Conservation (phyloP, 495 filamentous ascomycete genomes). For the Penicillium herquei region DNA sequence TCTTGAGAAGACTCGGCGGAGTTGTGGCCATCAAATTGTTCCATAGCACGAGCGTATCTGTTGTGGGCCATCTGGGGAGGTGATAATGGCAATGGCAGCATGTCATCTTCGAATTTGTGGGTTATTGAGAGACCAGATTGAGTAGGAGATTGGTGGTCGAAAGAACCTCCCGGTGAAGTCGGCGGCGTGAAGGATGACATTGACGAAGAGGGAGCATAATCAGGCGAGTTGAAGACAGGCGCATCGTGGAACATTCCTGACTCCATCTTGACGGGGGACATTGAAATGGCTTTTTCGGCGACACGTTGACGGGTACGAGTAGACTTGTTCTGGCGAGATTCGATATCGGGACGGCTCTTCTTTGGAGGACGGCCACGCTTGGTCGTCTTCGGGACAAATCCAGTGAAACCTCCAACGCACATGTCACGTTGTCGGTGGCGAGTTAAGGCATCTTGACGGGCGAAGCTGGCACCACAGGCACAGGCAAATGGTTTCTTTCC, state of each 20-base stretch:
- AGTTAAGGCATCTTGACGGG: conserved; percentile 90
- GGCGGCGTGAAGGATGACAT: conserved; percentile 50
- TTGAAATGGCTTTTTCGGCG: conserved; percentile 37
- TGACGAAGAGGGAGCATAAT: conserved; percentile 40
- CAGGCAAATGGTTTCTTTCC: conserved; percentile 91
- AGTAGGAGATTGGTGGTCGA: conserved; percentile 46
- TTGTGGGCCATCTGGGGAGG: conserved; percentile 27
- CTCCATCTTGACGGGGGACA: conserved; percentile 25
- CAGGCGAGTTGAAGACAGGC: conserved; percentile 38
- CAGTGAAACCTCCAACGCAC: conserved; percentile 90
- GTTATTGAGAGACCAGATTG: conserved; percentile 46
- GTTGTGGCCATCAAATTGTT: conserved; percentile 19
- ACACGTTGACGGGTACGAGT: conserved; percentile 47
- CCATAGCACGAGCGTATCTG: conserved; percentile 25
- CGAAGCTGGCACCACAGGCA: conserved; percentile 85
- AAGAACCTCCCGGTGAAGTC: conserved; percentile 42
- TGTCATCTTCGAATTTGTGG: conserved; percentile 40
- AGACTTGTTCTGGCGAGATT: conserved; percentile 65
- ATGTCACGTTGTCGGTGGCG: conserved; percentile 91
- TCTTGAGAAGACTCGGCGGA: conserved; percentile 27
- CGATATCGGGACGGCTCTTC: conserved; percentile 61
- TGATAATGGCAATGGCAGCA: conserved; percentile 35
- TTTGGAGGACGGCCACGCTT: conserved; percentile 64
- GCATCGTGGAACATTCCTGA: conserved; percentile 22
- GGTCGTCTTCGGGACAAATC: conserved; percentile 67